Evolutionary conservation across 495 filamentous ascomycete genomes (phyloP), one percentile per base, ranked within the genome.

Genomic region (Astrocystis sublimbata): DNA sequence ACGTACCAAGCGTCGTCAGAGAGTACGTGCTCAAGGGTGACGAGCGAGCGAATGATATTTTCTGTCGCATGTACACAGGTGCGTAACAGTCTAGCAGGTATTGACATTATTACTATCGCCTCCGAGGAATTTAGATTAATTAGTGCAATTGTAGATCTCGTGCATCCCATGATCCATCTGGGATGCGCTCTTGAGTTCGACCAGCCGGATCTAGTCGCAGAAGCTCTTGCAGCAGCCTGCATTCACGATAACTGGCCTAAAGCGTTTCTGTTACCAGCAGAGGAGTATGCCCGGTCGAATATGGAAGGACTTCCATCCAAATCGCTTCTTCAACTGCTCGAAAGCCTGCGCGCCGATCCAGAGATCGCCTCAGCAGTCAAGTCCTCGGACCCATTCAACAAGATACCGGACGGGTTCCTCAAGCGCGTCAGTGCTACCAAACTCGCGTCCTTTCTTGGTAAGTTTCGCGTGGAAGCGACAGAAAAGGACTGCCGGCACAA

Each of bases 111-210:
- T n/a, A n/a, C n/a, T n/a, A n/a, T n/a, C n/a, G n/a, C n/a, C n/a
- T n/a, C n/a, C n/a, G n/a, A n/a, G n/a, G n/a, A n/a, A n/a, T n/a
- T n/a, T n/a, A n/a, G n/a, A n/a, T n/a, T n/a, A n/a, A n/a, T n/a
- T n/a, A n/a, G n/a, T n/a, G n/a, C n/a, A 6, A 36, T 13, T 61
- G 3, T 54, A 84, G 87, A 84, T 19, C 82, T 90, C 62, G 65
- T 89, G 3, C 89, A 92, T 65, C 87, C 87, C 2, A 62, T 89
- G 6, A 91, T 92, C 64, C 87, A 90, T 61, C 76, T 91, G 4
- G 87, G 87, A 0, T 90, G 89, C 63, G 88, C 82, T 0, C 64
- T 91, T 21, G 87, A 91, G 63, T 90, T 89, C 69, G 67, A 82
- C 4, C 86, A 90, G 63, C 89, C 87, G 4, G 86, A 84, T 36